Conservation (phyloP, 352 stramenopile genomes). For the Chrysophaeum taylorii region DNA sequence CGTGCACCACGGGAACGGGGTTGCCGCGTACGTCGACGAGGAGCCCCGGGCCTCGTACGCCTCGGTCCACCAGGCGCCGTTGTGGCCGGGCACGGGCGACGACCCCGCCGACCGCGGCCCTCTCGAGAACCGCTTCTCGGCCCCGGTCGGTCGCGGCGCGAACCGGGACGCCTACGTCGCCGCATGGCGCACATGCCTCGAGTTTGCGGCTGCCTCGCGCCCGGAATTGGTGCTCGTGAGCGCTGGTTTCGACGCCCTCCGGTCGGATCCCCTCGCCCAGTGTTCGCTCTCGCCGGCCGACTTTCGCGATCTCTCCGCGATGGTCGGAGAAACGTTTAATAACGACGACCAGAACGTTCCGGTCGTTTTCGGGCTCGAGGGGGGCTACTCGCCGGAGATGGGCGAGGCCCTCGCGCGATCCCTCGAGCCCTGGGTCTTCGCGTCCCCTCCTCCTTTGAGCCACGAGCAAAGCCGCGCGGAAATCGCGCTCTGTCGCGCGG, state of each 20-base stretch:
- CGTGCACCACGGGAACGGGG: slow-evolving; percentile 70
- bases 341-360: not conserved
- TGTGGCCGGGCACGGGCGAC: slow-evolving; percentile 8
- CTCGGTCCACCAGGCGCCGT: slow-evolving; percentile 27
- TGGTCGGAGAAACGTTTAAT: not conserved
- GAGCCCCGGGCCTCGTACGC: slow-evolving; percentile 40
- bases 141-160: slow-evolving; percentile 34
- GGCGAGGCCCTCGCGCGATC: not conserved
- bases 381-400: not conserved
- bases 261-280: slow-evolving; percentile 47
- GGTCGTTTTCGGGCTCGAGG: slow-evolving; percentile 3
- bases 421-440: not conserved
- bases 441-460: not conserved
- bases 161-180: slow-evolving; percentile 30
- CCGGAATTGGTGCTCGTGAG: slow-evolving; percentile 47
- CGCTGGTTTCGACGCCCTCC: slow-evolving; percentile 55
- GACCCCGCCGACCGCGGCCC: slow-evolving; percentile 2
- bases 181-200: slow-evolving; percentile 34
- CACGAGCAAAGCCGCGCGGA: no score
- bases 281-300: slow-evolving; percentile 40
- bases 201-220: slow-evolving; percentile 40
- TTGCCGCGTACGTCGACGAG: slow-evolving; percentile 48
- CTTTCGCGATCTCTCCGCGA: slow-evolving; percentile 38
- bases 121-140: slow-evolving; percentile 43
- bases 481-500: not conserved